A percentile compares a stretch with the other conserved stretches of the same genome.
Conservation (phyloP, 495 filamentous ascomycete species). For the Glarea lozoyensis region DNA sequence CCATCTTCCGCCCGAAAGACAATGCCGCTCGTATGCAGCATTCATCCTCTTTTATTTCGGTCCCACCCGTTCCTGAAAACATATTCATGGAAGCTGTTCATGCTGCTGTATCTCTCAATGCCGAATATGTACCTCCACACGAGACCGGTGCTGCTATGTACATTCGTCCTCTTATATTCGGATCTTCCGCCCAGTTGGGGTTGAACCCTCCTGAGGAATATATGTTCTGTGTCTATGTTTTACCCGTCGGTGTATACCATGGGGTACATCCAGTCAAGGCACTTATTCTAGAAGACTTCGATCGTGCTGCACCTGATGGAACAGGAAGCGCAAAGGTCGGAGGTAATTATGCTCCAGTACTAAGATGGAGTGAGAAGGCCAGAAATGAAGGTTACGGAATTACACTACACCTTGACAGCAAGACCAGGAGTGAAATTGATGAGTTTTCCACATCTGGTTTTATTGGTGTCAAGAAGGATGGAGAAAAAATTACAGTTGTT, state of each 20-base stretch:
- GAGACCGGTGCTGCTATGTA: constrained; percentile 83
- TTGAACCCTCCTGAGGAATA: constrained; percentile 81
- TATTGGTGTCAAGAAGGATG: constrained; percentile 58
- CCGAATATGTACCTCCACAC: constrained; percentile 79
- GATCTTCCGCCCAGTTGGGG: constrained; percentile 70
- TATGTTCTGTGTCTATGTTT: constrained; percentile 73
- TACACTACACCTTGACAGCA: constrained; percentile 79
- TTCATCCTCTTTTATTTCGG: constrained; percentile 67
- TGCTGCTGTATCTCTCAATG: constrained; percentile 74
- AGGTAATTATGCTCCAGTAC: constrained; percentile 76
- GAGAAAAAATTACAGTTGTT: constrained; percentile 56
- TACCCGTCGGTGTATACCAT: constrained; percentile 86
- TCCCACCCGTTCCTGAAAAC: constrained; percentile 63
- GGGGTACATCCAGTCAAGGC: constrained; percentile 73
- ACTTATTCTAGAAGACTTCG: constrained; percentile 69
- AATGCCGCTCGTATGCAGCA: constrained; percentile 78
- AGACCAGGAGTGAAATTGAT: constrained; percentile 68
- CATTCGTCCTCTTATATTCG: constrained; percentile 79
- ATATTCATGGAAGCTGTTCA: constrained; percentile 67
- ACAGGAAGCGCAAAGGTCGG: constrained; percentile 68
- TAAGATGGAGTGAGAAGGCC: constrained; percentile 71
- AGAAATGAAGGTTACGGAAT: constrained; percentile 68
- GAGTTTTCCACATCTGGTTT: constrained; percentile 89
- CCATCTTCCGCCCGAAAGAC: constrained; percentile 70
- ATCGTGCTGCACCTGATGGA: constrained; percentile 64